phyloP scores from a whole-genome alignment of 768 basidiomycete genomes.

The Pleurotus cornucopiae region DNA sequence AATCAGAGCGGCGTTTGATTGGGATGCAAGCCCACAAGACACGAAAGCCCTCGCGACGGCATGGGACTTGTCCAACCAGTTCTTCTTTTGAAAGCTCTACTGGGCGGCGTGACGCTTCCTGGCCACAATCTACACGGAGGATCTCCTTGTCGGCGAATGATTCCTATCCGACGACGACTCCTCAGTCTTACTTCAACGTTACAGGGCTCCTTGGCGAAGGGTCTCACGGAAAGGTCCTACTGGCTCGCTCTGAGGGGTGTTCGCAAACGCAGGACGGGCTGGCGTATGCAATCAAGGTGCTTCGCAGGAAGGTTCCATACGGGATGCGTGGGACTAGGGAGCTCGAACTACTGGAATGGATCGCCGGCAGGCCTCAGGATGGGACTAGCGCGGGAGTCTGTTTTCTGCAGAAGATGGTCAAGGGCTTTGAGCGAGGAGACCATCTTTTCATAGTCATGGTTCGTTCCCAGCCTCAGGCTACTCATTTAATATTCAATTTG shows the following conservation, averaged over 20 bases:
- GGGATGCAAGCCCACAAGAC: too few relatives aligned
- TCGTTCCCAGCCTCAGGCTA: neutral
- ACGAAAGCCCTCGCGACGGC: too few relatives aligned
- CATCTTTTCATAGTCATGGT: slow-evolving; percentile 23
- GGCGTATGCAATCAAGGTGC: slow-evolving; percentile 18
- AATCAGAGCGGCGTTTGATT: too few relatives aligned
- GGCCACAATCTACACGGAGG: too few relatives aligned
- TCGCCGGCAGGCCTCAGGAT: slow-evolving; percentile 10
- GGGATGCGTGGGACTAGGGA: slow-evolving; percentile 10
- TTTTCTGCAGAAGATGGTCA: slow-evolving; percentile 21
- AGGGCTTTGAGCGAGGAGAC: slow-evolving; percentile 18
- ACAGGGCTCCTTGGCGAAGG: slow-evolving; percentile 19
- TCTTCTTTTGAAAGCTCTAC: too few relatives aligned
- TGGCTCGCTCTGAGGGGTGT: slow-evolving; percentile 13
- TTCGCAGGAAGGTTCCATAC: slow-evolving; percentile 11
- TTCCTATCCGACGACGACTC: too few relatives aligned
- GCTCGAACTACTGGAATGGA: slow-evolving; percentile 16
- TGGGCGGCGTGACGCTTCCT: too few relatives aligned
- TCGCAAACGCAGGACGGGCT: slow-evolving; percentile 9
- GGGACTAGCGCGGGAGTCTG: slow-evolving; percentile 5
- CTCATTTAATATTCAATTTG: neutral
- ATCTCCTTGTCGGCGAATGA: too few relatives aligned
- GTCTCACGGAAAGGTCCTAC: slow-evolving; percentile 21
- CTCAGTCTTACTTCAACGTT: neutral
- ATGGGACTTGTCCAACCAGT: too few relatives aligned